Base-by-base conservation (phyloP, 2,329 filamentous ascomycete genomes). In the Diaporthe sp. region DNA sequence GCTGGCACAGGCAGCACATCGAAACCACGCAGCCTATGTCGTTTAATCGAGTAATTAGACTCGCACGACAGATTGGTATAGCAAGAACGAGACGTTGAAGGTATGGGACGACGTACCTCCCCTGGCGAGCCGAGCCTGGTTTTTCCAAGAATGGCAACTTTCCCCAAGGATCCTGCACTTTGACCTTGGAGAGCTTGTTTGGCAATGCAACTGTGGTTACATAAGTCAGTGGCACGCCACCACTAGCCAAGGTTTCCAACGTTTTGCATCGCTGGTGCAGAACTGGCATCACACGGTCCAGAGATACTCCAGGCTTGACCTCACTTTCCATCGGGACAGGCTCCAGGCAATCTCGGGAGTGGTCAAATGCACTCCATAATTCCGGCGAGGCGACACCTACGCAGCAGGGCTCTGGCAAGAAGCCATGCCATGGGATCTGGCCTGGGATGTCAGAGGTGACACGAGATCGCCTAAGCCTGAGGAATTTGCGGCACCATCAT, bases 121-220 rank as follows among this genome's bases (percentile, higher is more conserved):
- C 7, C 37, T 65, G 1, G 37, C 37, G 4, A 44, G 6, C 4
- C 17, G 59, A 19, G 59, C 19, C 2, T 65, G 59, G 59, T 65
- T 65, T 25, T 65, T 65, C n/a, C 59, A 65, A 30, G 59, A 65
- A 27, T 39, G 37, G 32, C 37, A 17, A 30, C 59, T 65, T 27
- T 65, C 59, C 17, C 39, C 59, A 25, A 39, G 59, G 8, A 44
- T 65, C 25, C 42, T 65, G 37, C 59, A 65, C 59, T 65, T 25
- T 27, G 32, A 47, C 59, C 27, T 65, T 44, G 59, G 37, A n/a
- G 19, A 44, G 27, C 1, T 65, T 30, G 25, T 65, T 9, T 63
- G 58, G 58, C 30, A 63, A 25, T 63, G 58, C 58, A 22, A 25
- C 2, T 44, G 58, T 25, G 35, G 30, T 32, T 51, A 19, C 42